Conservation (phyloP, 169 alveolate genomes). For the Cytauxzoon felis region DNA sequence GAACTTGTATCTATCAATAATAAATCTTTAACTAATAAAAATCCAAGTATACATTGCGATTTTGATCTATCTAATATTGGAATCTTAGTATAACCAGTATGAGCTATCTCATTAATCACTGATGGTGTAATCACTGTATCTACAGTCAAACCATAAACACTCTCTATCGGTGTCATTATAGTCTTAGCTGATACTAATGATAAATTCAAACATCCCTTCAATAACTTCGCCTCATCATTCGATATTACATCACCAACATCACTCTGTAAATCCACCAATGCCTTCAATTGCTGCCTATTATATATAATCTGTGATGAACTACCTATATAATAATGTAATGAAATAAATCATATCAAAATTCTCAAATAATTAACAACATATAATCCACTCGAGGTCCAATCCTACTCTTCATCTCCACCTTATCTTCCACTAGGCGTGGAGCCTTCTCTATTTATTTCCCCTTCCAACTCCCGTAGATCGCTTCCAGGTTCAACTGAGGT, state of each 20-base stretch:
- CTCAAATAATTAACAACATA: not conserved
- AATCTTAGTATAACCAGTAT: constrained; percentile 69
- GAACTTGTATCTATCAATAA: constrained; percentile 53
- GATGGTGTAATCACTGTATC: constrained; percentile 50
- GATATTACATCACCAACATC: constrained; percentile 62
- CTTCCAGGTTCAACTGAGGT: too few species aligned
- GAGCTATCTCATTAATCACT: constrained; percentile 55
- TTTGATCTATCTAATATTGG: constrained; percentile 56
- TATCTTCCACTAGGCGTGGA: too few species aligned
- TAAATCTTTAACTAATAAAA: constrained; percentile 64
- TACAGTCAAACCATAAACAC: constrained; percentile 61
- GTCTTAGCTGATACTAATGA: constrained; percentile 55
- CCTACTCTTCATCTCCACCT: too few species aligned
- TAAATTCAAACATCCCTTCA: constrained; percentile 65
- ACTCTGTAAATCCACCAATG: constrained; percentile 70
- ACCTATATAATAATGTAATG: constrained; percentile 36
- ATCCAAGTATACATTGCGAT: constrained; percentile 55
- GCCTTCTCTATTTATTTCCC: too few species aligned
- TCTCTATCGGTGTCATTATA: constrained; percentile 68
- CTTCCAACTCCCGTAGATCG: too few species aligned
- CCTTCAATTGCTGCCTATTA: constrained; percentile 66
- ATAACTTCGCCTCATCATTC: constrained; percentile 68
- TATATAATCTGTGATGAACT: constrained; percentile 55
- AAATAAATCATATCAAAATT: not conserved
- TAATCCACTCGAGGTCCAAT: not conserved